A percentile compares a stretch with the other conserved stretches of the same genome.
Evolutionary conservation across 2,329 filamentous ascomycete genomes (phyloP).

Genomic region (Aureobasidium mangrovei): DNA sequence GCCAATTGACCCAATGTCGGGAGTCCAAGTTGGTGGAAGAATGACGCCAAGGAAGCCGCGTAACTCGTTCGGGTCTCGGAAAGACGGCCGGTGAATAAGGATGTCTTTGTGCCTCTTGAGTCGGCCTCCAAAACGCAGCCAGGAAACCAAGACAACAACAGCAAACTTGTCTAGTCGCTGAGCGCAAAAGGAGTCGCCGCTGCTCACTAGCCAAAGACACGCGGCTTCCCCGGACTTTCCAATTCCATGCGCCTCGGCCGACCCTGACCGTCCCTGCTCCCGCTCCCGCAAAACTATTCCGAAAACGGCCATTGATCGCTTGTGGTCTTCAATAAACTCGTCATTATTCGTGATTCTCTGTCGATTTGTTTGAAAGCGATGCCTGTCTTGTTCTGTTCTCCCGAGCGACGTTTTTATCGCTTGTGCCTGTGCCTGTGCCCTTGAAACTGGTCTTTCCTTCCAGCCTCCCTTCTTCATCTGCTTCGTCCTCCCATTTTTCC

Average conservation of each 20-base stretch:
- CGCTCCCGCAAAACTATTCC: not conserved
- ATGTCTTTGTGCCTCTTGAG: not conserved
- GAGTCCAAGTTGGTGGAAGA: not conserved
- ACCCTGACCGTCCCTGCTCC: not conserved
- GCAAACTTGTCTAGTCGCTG: not conserved
- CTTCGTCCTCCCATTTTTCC: too few species aligned
- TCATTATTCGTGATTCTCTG: not conserved
- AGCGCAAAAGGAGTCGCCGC: not conserved
- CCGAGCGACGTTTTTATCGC: too few species aligned
- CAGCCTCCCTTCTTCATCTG: too few species aligned
- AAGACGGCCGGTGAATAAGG: not conserved
- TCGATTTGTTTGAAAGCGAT: too few species aligned
- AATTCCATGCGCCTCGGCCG: not conserved
- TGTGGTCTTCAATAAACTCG: not conserved
- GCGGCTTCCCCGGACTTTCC: constrained; percentile 10
- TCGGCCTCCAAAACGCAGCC: not conserved
- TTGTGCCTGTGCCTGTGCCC: too few species aligned
- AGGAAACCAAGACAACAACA: not conserved
- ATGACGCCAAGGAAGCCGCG: not conserved
- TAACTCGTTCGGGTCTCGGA: not conserved
- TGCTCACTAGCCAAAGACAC: constrained; percentile 5
- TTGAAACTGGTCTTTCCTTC: too few species aligned
- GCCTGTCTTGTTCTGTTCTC: too few species aligned
- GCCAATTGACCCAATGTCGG: not conserved
- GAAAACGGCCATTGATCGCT: not conserved